Base-by-base conservation (phyloP, 2,329 filamentous ascomycete genomes). In the Dothistroma pini region DNA sequence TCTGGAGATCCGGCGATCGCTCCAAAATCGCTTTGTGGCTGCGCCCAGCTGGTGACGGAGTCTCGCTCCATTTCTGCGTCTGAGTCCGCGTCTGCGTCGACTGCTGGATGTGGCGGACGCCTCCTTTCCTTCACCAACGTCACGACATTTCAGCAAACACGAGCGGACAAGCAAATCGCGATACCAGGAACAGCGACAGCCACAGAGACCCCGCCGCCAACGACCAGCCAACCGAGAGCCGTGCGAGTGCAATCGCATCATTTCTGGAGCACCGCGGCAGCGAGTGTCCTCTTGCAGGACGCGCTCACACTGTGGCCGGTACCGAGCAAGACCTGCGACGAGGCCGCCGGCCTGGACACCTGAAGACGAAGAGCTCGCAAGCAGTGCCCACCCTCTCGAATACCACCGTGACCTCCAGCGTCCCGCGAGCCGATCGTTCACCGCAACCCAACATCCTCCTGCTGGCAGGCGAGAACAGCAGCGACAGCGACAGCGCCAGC, bases 301-400 rank as follows among this genome's bases (percentile, higher is more conserved):
- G 41, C 16, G 41, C 16, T 44, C 41, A 44, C 41, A 44, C 41
- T 19, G 41, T 44, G 41, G 41, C 41, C 41, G 41, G n/a, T 9
- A 44, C 41, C 41, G 41, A 19, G 14, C 41, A 44, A 5, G 41
- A 44, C 41, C 41, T 19, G 41, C 41, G 41, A 44, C 41, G 41
- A 44, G 41, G 41, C 44, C 59, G 63, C 63, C 66, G 71, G 54
- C 69, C 70, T 44, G 67, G 68, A 9, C 68, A 70, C 55, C 32
- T 72, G 41, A 69, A 67, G 38, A 66, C 69, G 64, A 80, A 80
- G 70, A 77, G 75, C 12, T 71, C 72, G 55, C 77, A 75, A 64
- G 77, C 77, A 47, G 72, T 80, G 47, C 78, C 79, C 58, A 80
- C 79, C 6, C 72, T 80, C 53, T 79, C 77, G 31, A 71, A 67